Base-by-base conservation (phyloP, 2,329 filamentous ascomycete species). In the Orbilia brochopaga region DNA sequence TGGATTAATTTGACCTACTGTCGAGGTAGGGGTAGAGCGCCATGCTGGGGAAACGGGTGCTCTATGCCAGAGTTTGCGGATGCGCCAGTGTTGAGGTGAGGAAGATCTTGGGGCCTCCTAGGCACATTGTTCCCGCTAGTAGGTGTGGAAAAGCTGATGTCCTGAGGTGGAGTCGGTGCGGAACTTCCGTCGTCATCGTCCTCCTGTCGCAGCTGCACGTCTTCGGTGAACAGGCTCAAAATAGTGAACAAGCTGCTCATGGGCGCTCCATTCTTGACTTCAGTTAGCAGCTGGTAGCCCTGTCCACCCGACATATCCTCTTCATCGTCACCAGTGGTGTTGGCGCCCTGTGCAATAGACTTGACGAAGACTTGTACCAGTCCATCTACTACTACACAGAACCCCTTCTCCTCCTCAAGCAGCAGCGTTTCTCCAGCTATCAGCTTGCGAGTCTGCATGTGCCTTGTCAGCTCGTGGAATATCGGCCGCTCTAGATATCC, bases 181-280 rank as follows among this genome's bases (percentile, higher is more conserved):
- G 57, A 66, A 21, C 66, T 74, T 17, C 69, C 65, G 13, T 76
- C 76, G n/a, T 88, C 85, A 2, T 90, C 87, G n/a, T 88, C 87
- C 0, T 88, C 85, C 74, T 88, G 84, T 21, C 87, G 86, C 35
- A 99, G 82, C 74, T 90, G 90, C 59, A 99, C 87, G 77, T 97
- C 92, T 79, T 99, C 94, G 1, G 94, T 99, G 78, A 99, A 99
- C 0, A 99, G 83, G 1, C 93, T 96, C 80, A 99, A 87, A 75
- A 99, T 96, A 0, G 94, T 97, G 79, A 99, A 99, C 1, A 99
- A 81, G 0, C 94, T 99, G 3, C 94, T 99, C 93, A 99, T 97
- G 0, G 95, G 93, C 0, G 94, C 92, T 13, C 94, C 94, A 77
- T 99, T 99, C 77, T 94, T 95, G 59, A 99, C 93, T 80, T 99